Evolutionary conservation across 495 filamentous ascomycete species (phyloP).

Genomic region (Penicillium manginii): DNA sequence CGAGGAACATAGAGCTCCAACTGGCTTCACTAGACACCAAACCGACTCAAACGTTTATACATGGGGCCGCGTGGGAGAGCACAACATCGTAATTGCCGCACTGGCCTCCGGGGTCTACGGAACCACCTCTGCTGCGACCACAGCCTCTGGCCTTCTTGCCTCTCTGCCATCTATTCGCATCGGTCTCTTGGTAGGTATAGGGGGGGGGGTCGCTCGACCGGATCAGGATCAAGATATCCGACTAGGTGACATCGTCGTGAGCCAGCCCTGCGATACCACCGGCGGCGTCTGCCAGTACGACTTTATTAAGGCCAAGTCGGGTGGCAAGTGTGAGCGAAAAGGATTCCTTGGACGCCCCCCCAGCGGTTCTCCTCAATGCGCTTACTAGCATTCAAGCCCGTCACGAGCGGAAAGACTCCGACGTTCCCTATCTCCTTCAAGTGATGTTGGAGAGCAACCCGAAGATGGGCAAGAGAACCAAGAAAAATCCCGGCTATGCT

Average conservation of each 20-base stretch:
- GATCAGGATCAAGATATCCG: slow-evolving; percentile 26
- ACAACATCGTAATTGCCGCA: slow-evolving; percentile 34
- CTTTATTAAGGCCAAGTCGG: slow-evolving; percentile 15
- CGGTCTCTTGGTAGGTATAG: slow-evolving; percentile 31
- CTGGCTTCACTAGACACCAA: slow-evolving; percentile 1
- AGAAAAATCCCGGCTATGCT: no score
- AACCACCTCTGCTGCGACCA: slow-evolving; percentile 13
- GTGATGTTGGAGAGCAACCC: slow-evolving; percentile 20
- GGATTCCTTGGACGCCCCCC: neutral
- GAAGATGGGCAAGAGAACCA: no score
- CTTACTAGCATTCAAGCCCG: neutral
- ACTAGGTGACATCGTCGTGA: slow-evolving; percentile 26
- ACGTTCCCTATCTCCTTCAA: slow-evolving; percentile 23
- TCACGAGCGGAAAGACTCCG: slow-evolving; percentile 13
- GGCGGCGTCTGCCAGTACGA: slow-evolving; percentile 30
- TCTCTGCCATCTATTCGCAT: slow-evolving; percentile 21
- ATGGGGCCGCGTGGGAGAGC: slow-evolving; percentile 39
- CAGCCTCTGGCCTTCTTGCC: slow-evolving; percentile 31
- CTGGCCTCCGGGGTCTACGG: neutral
- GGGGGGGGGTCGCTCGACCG: slow-evolving; percentile 23
- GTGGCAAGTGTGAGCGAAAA: neutral
- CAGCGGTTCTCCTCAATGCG: neutral
- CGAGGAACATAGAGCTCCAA: neutral
- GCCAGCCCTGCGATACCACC: slow-evolving; percentile 15
- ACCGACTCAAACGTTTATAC: slow-evolving; percentile 4